These are phyloP conservation scores for Larix kaempferi DNA, from an alignment of 75 land plant species.

Conservation along the genomic window DNA sequence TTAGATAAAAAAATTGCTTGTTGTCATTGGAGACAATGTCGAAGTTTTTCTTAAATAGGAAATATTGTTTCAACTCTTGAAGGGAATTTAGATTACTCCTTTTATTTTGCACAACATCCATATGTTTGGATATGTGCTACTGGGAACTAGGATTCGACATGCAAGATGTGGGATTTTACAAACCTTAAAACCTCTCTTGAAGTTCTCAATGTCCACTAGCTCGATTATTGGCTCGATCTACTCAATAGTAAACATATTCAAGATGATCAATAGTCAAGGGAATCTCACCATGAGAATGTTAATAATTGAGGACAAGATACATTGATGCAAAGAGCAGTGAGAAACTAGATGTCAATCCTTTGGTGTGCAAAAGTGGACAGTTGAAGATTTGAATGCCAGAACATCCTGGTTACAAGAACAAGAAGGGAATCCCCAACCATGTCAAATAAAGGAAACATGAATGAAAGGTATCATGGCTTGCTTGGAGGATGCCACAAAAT, in stretches of 20 bases:
- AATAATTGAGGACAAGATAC: too few species aligned
- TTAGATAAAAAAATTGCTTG: constrained; percentile 73
- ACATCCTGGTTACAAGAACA: too few species aligned
- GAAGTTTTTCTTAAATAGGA: constrained; percentile 63
- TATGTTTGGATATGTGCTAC: constrained; percentile 85
- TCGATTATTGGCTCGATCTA: too few species aligned
- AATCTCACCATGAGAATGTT: too few species aligned
- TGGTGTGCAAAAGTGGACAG: too few species aligned
- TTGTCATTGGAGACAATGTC: constrained; percentile 78
- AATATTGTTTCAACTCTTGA: constrained; percentile 50
- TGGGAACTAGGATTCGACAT: constrained; percentile 94
- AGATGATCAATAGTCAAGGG: too few species aligned
- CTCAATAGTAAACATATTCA: too few species aligned
- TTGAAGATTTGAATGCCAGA: too few species aligned
- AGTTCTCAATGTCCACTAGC: constrained; percentile 75
- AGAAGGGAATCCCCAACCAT: constrained; percentile 14
- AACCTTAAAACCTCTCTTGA: constrained; percentile 64
- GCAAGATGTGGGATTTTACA: constrained; percentile 86
- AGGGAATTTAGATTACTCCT: constrained; percentile 90
- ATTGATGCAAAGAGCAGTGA: too few species aligned
- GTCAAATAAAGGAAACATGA: constrained; percentile 20
- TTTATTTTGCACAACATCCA: constrained; percentile 98
- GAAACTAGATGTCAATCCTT: too few species aligned
- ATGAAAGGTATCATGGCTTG: constrained; percentile 31
- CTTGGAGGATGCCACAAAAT: constrained; percentile 25